Percentiles rank a stretch among this genome's conserved stretches.
phyloP scores from a whole-genome alignment of 2,329 filamentous ascomycete genomes.

The Alternaria atra region DNA sequence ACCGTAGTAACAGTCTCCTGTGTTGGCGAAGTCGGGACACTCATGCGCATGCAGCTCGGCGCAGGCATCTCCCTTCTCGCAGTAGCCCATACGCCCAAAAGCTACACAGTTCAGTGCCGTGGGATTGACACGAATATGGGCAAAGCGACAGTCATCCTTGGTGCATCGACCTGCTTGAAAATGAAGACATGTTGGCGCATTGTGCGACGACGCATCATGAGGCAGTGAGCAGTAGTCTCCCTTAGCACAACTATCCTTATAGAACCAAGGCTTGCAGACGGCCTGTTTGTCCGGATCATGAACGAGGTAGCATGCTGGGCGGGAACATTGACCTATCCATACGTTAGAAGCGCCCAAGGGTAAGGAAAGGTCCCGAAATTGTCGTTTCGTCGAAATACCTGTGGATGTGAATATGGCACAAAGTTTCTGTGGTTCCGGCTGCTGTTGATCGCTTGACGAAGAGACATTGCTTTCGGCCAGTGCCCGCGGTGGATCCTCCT shows the following conservation, averaged over 20 bases:
- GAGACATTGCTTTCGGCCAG: slow-evolving; percentile 3
- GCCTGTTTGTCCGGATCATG: slow-evolving; percentile 90
- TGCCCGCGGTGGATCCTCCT: neutral
- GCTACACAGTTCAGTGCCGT: slow-evolving; percentile 81
- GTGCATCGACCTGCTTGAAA: slow-evolving; percentile 90
- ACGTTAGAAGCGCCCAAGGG: slow-evolving; percentile 26
- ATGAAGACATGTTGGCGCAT: slow-evolving; percentile 88
- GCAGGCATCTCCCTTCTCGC: slow-evolving; percentile 81
- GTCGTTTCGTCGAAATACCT: slow-evolving; percentile 38
- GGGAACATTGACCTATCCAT: slow-evolving; percentile 78
- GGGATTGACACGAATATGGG: slow-evolving; percentile 81
- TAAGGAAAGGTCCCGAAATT: slow-evolving; percentile 8
- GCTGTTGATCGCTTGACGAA: slow-evolving; percentile 13
- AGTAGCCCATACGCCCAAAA: slow-evolving; percentile 90
- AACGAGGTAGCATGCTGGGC: slow-evolving; percentile 78
- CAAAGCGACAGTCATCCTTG: slow-evolving; percentile 85
- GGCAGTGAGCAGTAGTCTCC: slow-evolving; percentile 89
- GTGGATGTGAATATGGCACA: slow-evolving; percentile 43
- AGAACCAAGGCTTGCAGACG: slow-evolving; percentile 86
- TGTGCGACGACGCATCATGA: slow-evolving; percentile 83
- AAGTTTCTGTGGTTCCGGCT: slow-evolving; percentile 21
- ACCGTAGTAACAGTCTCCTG: slow-evolving; percentile 77
- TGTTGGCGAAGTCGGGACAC: slow-evolving; percentile 95
- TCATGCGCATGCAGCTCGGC: slow-evolving; percentile 87
- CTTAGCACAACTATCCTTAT: slow-evolving; percentile 78